Conservation (phyloP, 2,329 filamentous ascomycete genomes). For the Tolypocladium tundrense region DNA sequence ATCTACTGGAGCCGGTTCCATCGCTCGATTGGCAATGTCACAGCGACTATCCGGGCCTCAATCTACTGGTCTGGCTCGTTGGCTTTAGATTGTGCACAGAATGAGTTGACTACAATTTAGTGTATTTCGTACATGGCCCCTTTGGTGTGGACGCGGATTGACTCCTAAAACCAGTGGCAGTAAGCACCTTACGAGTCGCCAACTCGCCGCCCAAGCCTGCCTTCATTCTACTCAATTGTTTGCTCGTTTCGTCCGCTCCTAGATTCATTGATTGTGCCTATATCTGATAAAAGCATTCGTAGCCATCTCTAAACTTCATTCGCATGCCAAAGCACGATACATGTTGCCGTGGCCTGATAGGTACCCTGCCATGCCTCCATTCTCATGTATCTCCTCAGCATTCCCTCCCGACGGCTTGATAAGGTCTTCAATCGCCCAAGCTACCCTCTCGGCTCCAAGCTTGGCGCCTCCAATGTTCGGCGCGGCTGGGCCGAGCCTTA, state of each 20-base stretch:
- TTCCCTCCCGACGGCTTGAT: slow-evolving; percentile 11
- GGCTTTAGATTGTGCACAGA: too few species aligned
- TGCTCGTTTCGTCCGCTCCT: not conserved
- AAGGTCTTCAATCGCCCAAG: slow-evolving; percentile 57
- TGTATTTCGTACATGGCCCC: too few species aligned
- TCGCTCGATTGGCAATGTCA: too few species aligned
- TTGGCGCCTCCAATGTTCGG: slow-evolving; percentile 66
- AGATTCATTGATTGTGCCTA: not conserved
- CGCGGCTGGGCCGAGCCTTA: slow-evolving; percentile 62
- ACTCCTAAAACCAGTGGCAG: too few species aligned
- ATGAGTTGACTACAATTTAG: too few species aligned
- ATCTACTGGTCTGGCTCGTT: too few species aligned
- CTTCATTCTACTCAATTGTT: not conserved
- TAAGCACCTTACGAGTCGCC: too few species aligned
- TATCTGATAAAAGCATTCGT: too few species aligned
- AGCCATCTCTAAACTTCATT: not conserved
- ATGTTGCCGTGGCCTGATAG: slow-evolving; percentile 25
- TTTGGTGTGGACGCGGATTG: too few species aligned
- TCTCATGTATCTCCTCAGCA: slow-evolving; percentile 1
- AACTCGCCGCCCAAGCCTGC: too few species aligned
- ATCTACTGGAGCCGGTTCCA: too few species aligned
- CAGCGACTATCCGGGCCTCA: too few species aligned
- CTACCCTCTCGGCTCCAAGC: slow-evolving; percentile 61
- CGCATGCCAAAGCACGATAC: slow-evolving; percentile 18
- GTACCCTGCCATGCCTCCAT: slow-evolving; percentile 14